Evolutionary conservation across 1,284 basidiomycete genomes (phyloP), one percentile per base, ranked within the genome.

Genomic region (Heliocybe sulcata): DNA sequence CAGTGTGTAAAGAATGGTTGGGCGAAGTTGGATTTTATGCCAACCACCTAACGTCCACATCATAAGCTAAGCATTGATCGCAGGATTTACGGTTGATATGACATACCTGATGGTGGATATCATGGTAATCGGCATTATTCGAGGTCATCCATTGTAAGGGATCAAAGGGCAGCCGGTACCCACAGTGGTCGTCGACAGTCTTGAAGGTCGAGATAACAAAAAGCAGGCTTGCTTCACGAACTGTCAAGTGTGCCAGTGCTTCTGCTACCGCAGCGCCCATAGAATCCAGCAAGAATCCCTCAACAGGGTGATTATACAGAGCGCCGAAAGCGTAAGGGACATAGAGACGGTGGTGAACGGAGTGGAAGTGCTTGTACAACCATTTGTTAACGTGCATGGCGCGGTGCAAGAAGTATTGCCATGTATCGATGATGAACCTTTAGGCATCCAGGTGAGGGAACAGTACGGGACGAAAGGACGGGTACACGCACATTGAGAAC

Each of bases 81-180:
- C 16, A 38, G n/a, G 23, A 54, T 23, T 51, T 22, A 45, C 19
- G 14, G 52, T 23, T n/a, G 33, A 26, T 16, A 52, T 54, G 3
- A 67, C 74, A 33, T 61, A 87, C 88, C 79, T 93, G 91, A 71
- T 98, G 96, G 68, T 99, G 96, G 58, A 99, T 97, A 70, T 98
- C 96, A 70, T 98, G 96, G 70, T 98, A 99, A 69, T 97, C 93
- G 1, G 94, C 91, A 66, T 93, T 97, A 69, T 99, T 99, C n/a
- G 81, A 77, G 58, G 89, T 92, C 55, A 98, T 64, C 62, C 92
- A 66, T 69, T 98, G 95, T 49, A 95, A 75, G 1, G 92, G 92
- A 66, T 97, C 95, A 72, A 87, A 94, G 53, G 93, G 93, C 22
- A 98, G 72, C 25, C 72, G 77, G 68, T 97, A 98, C 0, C 96